Evolutionary conservation across 2,329 filamentous ascomycete genomes (phyloP), one percentile per base, ranked within the genome.

Genomic region (Botrytis sinoallii): DNA sequence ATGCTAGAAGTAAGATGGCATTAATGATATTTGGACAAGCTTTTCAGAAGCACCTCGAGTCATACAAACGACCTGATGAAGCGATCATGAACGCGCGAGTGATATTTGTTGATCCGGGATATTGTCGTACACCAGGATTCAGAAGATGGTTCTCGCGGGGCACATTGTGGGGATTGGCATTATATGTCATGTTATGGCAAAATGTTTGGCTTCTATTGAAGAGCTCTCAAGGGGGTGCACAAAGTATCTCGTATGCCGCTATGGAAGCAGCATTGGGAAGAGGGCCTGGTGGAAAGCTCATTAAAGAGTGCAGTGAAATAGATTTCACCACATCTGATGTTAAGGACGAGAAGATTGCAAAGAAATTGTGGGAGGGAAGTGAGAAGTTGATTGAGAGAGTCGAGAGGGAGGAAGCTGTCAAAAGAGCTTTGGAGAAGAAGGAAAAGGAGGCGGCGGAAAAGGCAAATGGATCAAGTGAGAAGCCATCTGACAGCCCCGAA

Each of bases 171-270:
- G 95, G 95, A 0, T 85, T 99, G 32, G 82, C 90, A 0, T 67
- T 93, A 29, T 99, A 99, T 82, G 82, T 97, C 12, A 63, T 92
- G 18, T 89, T 90, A 48, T 99, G 95, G 86, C 87, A 92, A 1
- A 77, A 97, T 0, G 93, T 93, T 82, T 98, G 95, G 93, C 82
- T 99, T 35, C 82, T 98, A 1, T 85, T 99, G 71, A 98, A 99
- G 83, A 95, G 92, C 48, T 89, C 94, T 0, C 84, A 90, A 70
- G 91, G 93, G 83, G 96, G 93, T 3, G 93, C 95, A 0, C 95
- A 99, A 83, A 94, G 92, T 8, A 90, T 98, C 65, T 84, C 98
- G 14, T 91, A 91, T 77, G 95, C 95, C 0, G 90, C 91, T 2
- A 97, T 98, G 93, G 95, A 98, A 72, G 88, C 88, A 3, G 85